Evolutionary conservation across 1,284 basidiomycete species (phyloP).

Genomic region (Rhodotorula mucilaginosa): DNA sequence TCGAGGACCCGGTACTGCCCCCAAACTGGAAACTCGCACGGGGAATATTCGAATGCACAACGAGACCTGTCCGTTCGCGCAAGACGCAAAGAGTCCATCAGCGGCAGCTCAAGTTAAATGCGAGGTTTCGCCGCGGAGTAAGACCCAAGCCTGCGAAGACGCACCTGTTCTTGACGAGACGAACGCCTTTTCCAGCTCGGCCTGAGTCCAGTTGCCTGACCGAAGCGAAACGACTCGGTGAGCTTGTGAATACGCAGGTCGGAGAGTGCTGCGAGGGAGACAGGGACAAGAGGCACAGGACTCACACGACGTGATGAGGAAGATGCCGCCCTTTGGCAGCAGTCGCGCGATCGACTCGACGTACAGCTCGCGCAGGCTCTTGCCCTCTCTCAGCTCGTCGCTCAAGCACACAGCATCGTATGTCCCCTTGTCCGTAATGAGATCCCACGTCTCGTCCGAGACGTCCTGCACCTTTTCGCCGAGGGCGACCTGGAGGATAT

Average conservation of each 20-base stretch:
- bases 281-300: conserved; percentile 21
- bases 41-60: conserved; percentile 63
- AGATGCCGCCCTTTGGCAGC: conserved; percentile 65
- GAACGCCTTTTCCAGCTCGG: conserved; percentile 68
- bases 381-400: conserved; percentile 60
- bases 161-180: conserved; percentile 54
- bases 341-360: conserved; percentile 60
- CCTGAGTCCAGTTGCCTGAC: conserved; percentile 79
- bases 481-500: conserved; percentile 43
- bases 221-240: too few relatives aligned
- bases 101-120: too few relatives aligned
- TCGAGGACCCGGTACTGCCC: conserved; percentile 68
- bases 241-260: conserved; percentile 52
- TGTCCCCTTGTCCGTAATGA: conserved; percentile 56
- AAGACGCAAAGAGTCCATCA: neutral
- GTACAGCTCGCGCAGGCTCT: conserved; percentile 57
- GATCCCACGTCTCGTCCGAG: conserved; percentile 43
- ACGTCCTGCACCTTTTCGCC: conserved; percentile 30
- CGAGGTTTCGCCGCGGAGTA: too few relatives aligned
- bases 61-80: conserved; percentile 22
- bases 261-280: too few relatives aligned
- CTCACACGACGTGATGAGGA: conserved; percentile 76
- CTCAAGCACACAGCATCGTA: conserved; percentile 82
- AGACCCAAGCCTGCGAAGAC: neutral
- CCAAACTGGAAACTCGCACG: conserved; percentile 72